Percentiles rank a stretch among this genome's conserved stretches.
These are phyloP conservation scores for Boletus tomentosulus DNA, from an alignment of 768 basidiomycete species.

Conservation along the genomic window DNA sequence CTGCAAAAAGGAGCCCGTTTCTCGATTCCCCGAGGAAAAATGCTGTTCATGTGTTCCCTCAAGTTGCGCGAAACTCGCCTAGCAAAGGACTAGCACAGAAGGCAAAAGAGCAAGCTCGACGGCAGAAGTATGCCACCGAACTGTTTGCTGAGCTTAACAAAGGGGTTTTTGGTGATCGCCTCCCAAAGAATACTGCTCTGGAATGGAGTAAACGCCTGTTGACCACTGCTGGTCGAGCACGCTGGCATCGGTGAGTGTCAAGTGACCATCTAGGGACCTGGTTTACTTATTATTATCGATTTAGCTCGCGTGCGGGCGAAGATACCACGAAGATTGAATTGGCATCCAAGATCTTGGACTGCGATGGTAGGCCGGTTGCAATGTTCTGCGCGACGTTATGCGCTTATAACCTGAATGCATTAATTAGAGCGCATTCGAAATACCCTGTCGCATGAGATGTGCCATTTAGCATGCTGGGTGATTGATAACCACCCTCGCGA, in stretches of 20 bases:
- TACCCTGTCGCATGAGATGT: constrained; percentile 90
- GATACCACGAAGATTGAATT: constrained; percentile 66
- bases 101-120: constrained; percentile 41
- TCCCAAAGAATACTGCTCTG: constrained; percentile 54
- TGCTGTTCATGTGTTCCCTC: neutral
- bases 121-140: constrained; percentile 49
- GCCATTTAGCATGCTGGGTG: constrained; percentile 84
- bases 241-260: constrained; percentile 58
- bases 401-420: neutral
- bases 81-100: constrained; percentile 29
- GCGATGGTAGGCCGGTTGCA: constrained; percentile 48
- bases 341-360: constrained; percentile 78
- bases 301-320: constrained; percentile 54
- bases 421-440: constrained; percentile 71
- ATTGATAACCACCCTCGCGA: constrained; percentile 69
- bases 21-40: constrained; percentile 12
- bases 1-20: constrained; percentile 1
- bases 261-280: neutral
- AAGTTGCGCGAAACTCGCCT: constrained; percentile 9
- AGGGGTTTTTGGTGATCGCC: constrained; percentile 47
- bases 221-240: constrained; percentile 69
- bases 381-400: neutral
- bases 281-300: constrained; percentile 2
- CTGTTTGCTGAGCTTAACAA: constrained; percentile 62
- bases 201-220: constrained; percentile 64